These are phyloP conservation scores for Colletotrichum ledebouriae DNA, from an alignment of 2,329 filamentous ascomycete species.

Conservation along the genomic window DNA sequence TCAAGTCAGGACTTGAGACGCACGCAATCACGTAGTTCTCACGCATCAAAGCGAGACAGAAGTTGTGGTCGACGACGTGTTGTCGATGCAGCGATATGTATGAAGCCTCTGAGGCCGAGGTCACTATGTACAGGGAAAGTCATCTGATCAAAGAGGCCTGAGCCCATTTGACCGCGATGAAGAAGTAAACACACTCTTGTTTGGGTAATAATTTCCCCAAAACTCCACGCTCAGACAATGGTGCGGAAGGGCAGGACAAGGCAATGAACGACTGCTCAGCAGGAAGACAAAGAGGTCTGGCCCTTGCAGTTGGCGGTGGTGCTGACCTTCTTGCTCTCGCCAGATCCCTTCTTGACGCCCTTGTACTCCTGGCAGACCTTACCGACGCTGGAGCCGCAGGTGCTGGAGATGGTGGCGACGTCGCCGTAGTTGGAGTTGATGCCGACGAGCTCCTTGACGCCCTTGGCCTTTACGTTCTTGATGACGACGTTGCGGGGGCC, in stretches of 20 bases:
- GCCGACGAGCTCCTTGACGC: slow-evolving; percentile 53
- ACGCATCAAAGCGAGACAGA: no score
- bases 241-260: background rate
- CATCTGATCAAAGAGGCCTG: background rate
- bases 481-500: slow-evolving; percentile 39
- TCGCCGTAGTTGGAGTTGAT: slow-evolving; percentile 57
- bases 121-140: slow-evolving; percentile 39
- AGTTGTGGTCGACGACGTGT: no score
- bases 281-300: slow-evolving; percentile 37
- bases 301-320: slow-evolving; percentile 43
- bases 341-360: slow-evolving; percentile 40
- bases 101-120: slow-evolving; percentile 13
- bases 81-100: slow-evolving; percentile 19
- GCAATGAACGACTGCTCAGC: slow-evolving; percentile 5
- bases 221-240: slow-evolving; percentile 21
- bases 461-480: slow-evolving; percentile 41
- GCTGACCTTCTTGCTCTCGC: slow-evolving; percentile 40
- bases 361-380: slow-evolving; percentile 45
- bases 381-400: slow-evolving; percentile 39
- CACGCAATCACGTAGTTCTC: no score
- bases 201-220: background rate
- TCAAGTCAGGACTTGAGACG: no score
- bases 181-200: slow-evolving; percentile 34
- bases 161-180: background rate
- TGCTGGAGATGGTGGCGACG: slow-evolving; percentile 44